These are phyloP conservation scores for Sordaria brevicollis DNA, from an alignment of 495 filamentous ascomycete species.

Conservation along the genomic window DNA sequence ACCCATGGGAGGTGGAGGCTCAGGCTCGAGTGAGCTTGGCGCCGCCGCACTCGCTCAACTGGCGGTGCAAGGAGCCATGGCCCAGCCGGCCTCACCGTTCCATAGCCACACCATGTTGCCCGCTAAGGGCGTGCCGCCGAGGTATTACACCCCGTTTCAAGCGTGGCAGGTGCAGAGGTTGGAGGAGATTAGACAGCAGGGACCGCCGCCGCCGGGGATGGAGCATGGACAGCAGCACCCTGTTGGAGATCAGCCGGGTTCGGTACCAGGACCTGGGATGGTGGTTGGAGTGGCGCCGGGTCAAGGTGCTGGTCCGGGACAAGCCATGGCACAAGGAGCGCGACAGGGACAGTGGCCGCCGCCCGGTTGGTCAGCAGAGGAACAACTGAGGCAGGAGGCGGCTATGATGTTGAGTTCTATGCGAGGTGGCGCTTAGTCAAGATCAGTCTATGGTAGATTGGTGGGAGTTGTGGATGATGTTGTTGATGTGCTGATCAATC, in stretches of 20 bases:
- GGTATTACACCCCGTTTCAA: neutral
- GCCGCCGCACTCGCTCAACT: neutral
- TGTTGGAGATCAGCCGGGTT: no score
- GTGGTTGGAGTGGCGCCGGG: neutral
- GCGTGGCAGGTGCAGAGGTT: neutral
- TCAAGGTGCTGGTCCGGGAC: neutral
- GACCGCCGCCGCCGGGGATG: neutral
- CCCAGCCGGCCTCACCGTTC: neutral
- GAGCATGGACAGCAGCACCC: neutral
- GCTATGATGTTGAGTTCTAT: conserved; percentile 12
- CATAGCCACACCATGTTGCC: neutral
- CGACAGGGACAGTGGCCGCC: neutral
- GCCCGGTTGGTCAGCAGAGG: conserved; percentile 11
- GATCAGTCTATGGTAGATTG: neutral
- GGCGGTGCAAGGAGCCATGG: neutral
- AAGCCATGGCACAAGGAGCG: neutral
- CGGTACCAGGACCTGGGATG: no score
- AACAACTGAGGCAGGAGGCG: conserved; percentile 16
- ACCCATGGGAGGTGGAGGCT: neutral
- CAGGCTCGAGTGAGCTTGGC: no score
- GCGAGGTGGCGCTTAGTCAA: conserved; percentile 3
- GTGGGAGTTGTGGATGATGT: neutral
- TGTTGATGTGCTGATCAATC: no score
- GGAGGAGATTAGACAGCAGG: neutral
- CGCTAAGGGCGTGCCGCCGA: neutral